Evolutionary conservation across 2,329 filamentous ascomycete genomes (phyloP).

Genomic region (Phialocephala sp.): DNA sequence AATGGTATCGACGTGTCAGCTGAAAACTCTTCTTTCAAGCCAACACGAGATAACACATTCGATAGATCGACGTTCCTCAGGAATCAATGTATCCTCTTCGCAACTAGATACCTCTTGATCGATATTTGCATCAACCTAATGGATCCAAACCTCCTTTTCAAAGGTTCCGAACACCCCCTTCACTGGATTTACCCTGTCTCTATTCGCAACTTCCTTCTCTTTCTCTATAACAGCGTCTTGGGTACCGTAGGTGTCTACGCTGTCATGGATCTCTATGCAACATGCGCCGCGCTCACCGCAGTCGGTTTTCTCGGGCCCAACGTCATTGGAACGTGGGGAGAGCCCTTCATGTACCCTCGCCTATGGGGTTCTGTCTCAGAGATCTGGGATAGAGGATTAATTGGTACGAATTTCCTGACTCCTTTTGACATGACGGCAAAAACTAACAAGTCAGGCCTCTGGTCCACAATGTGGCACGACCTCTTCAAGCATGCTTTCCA

Average conservation of each 20-base stretch:
- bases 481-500: conserved; percentile 16
- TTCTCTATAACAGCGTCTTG: background rate
- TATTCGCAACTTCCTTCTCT: background rate
- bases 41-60: background rate
- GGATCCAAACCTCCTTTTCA: conserved; percentile 13
- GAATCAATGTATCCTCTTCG: background rate
- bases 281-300: conserved; percentile 1
- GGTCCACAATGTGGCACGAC: conserved; percentile 24
- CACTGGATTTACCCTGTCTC: background rate
- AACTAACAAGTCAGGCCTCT: conserved; percentile 18
- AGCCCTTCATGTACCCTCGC: conserved; percentile 19
- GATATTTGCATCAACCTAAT: conserved; percentile 13
- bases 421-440: background rate
- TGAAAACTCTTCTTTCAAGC: background rate
- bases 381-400: conserved; percentile 15
- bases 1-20: conserved; percentile 3
- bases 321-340: conserved; percentile 15
- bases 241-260: conserved; percentile 8
- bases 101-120: conserved; percentile 8
- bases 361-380: conserved; percentile 15
- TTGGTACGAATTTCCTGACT: conserved; percentile 5
- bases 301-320: conserved; percentile 10
- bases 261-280: conserved; percentile 19
- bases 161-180: background rate
- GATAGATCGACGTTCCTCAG: background rate